These are phyloP conservation scores for Skeletonema potamos DNA, from an alignment of 108 stramenopile species.

Conservation along the genomic window DNA sequence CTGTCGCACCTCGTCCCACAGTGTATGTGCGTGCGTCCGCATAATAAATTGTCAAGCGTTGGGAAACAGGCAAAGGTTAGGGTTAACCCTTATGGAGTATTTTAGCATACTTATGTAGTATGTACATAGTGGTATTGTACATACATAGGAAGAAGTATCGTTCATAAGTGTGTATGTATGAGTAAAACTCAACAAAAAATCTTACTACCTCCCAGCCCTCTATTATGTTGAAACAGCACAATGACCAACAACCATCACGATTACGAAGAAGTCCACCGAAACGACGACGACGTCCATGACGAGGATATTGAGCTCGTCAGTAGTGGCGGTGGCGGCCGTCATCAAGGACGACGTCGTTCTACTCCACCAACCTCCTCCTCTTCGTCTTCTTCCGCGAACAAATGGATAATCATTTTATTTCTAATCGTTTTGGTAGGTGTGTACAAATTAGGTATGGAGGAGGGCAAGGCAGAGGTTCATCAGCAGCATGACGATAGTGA, in stretches of 20 bases:
- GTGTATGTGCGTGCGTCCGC: no score
- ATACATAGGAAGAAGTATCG: no score
- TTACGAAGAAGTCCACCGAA: background rate
- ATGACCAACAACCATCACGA: background rate
- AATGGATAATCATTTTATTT: conserved; percentile 3
- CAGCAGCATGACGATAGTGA: background rate
- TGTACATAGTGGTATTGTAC: no score
- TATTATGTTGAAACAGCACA: no score
- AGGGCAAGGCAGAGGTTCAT: conserved; percentile 10
- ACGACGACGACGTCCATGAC: background rate
- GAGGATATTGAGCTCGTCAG: background rate
- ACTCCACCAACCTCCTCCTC: background rate
- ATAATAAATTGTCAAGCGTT: no score
- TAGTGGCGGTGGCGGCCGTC: background rate
- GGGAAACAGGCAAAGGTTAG: no score
- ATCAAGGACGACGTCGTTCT: background rate
- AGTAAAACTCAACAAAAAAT: no score
- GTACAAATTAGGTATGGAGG: conserved; percentile 20
- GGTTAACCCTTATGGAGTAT: no score
- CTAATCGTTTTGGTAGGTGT: conserved; percentile 12
- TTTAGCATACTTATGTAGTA: no score
- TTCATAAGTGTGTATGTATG: no score
- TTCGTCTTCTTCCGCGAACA: background rate
- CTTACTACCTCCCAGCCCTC: no score
- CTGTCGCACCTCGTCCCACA: no score